Conservation (phyloP, 2,329 filamentous ascomycete genomes). For the Beauveria varroae region DNA sequence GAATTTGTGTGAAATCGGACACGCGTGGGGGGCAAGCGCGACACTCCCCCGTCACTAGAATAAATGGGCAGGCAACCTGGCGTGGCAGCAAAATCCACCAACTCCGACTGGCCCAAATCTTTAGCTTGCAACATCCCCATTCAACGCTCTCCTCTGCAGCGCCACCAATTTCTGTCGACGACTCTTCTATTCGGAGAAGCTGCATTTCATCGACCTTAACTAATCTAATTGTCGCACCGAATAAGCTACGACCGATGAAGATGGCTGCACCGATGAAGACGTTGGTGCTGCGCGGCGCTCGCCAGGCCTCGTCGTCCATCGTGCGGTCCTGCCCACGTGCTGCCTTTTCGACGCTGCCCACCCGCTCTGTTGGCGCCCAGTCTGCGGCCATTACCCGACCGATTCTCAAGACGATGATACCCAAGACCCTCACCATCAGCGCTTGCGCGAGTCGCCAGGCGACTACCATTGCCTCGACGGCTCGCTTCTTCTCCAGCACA, state of each 20-base stretch:
- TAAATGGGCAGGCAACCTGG: neutral
- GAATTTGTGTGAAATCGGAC: neutral
- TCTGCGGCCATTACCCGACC: neutral
- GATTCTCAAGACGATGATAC: neutral
- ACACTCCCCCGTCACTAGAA: neutral
- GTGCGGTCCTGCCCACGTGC: neutral
- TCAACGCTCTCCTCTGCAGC: neutral
- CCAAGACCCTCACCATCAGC: slow-evolving; percentile 14
- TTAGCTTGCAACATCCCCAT: neutral
- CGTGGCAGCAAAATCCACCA: neutral
- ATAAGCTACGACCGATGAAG: neutral
- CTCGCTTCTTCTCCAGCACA: slow-evolving; percentile 17
- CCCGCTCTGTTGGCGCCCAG: neutral
- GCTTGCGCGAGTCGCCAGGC: neutral
- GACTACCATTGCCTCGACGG: slow-evolving; percentile 7
- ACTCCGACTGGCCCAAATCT: neutral
- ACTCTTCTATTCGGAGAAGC: neutral
- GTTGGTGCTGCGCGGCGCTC: slow-evolving; percentile 5
- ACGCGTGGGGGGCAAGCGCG: neutral
- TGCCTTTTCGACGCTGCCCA: slow-evolving; percentile 1
- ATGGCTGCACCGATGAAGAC: slow-evolving; percentile 10
- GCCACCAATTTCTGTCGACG: neutral
- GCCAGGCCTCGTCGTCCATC: neutral
- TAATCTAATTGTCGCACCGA: neutral
- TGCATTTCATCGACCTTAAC: neutral